A percentile compares a stretch with the other conserved stretches of the same genome.
phyloP scores from a whole-genome alignment of 768 basidiomycete species.

The Fistulinella prunicolor region DNA sequence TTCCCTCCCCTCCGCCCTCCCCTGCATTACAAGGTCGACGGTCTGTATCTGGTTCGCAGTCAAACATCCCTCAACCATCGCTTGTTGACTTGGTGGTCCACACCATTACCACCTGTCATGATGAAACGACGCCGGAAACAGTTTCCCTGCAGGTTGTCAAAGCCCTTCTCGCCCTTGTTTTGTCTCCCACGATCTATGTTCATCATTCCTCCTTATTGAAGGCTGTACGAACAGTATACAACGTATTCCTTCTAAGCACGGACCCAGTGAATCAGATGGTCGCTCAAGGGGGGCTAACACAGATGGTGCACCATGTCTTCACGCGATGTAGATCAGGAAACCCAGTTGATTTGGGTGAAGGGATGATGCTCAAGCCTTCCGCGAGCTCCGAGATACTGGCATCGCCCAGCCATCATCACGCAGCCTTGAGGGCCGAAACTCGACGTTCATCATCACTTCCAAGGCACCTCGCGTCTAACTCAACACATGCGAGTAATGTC shows the following conservation, averaged over 20 bases:
- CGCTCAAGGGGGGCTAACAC: conserved; percentile 94
- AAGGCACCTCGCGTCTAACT: not conserved
- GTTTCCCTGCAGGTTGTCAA: conserved; percentile 98
- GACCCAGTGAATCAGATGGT: conserved; percentile 96
- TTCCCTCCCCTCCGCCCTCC: conserved; percentile 77
- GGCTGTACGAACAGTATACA: conserved; percentile 96
- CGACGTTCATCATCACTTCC: conserved; percentile 12
- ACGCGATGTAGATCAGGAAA: conserved; percentile 59
- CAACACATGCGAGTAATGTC: not conserved
- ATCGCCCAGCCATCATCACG: conserved; percentile 7
- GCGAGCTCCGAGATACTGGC: conserved; percentile 21
- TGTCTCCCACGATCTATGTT: conserved; percentile 83
- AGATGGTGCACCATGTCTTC: conserved; percentile 98
- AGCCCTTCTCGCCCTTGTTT: conserved; percentile 82
- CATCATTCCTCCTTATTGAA: conserved; percentile 96
- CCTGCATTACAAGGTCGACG: conserved; percentile 48
- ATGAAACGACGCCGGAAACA: conserved; percentile 81
- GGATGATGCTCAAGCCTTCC: conserved; percentile 17
- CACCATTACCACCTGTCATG: conserved; percentile 90
- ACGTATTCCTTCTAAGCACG: conserved; percentile 88
- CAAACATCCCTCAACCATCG: conserved; percentile 57
- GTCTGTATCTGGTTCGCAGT: conserved; percentile 45
- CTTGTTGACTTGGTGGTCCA: conserved; percentile 92
- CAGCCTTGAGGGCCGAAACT: conserved; percentile 5
- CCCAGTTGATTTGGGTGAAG: conserved; percentile 15